Evolutionary conservation across 2,329 filamentous ascomycete genomes (phyloP), one percentile per base, ranked within the genome.

Genomic region (Mycosphaerella sp.): DNA sequence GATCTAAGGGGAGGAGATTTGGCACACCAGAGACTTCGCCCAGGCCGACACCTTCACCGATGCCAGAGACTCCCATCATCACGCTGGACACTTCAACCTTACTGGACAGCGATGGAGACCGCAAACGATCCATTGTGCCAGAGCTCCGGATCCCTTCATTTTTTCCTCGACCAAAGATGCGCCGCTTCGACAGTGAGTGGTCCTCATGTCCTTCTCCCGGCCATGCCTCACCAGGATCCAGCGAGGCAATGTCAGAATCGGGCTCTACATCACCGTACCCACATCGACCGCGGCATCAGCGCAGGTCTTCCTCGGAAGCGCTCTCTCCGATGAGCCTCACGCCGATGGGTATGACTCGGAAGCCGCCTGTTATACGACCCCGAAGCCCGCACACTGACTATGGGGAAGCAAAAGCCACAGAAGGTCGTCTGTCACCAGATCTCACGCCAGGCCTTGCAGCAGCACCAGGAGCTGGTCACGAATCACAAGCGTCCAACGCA

Each of bases 241-340:
- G 14, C n/a, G 39, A 42, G 5, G 2, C 16, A 16, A 27, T 12
- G 2, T 14, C 37, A n/a, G 39, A 42, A 9, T 16, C 17, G 18
- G 27, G 9, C 12, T 6, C 45, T 16, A 27, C 28, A 7, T 41
- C 37, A 16, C 39, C 45, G 12, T 21, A 34, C 16, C 13, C 47
- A n/a, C 28, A 14, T 8, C 36, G 25, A 28, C 27, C 36, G 18
- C 27, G 42, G 42, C 30, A 7, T 8, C 55, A 58, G 13, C 53
- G 52, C 17, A 41, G 56, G 49, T 60, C 58, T 6, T 60, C 58
- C 8, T 60, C 58, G 5, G 58, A 60, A 28, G 53, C 53, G 14
- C 36, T 58, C 12, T 60, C 58, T 9, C 58, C 58, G 2, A 51
- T 50, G n/a, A 41, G 51, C 7, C 53, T 43, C 21, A 5, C 21